Percentiles rank a stretch among this genome's conserved stretches.
These are phyloP conservation scores for Fraxinus pennsylvanica DNA, from an alignment of 257 asterid genomes.

Conservation along the genomic window DNA sequence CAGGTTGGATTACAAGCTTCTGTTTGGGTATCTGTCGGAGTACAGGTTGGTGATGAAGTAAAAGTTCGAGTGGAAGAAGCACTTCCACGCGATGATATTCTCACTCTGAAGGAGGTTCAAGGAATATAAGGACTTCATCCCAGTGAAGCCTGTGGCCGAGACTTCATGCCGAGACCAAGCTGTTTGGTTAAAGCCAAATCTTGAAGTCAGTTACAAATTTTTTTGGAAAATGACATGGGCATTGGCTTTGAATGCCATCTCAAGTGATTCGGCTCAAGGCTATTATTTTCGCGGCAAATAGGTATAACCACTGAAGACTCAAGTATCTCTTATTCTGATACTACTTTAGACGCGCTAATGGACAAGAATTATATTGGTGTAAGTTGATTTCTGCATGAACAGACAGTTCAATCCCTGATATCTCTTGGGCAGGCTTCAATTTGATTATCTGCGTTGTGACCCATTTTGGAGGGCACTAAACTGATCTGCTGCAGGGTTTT, in stretches of 20 bases:
- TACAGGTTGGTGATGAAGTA: conserved; percentile 79
- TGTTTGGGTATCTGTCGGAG: conserved; percentile 74
- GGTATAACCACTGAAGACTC: background rate
- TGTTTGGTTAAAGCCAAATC: conserved; percentile 1
- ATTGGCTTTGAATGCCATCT: conserved; percentile 7
- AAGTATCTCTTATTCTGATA: background rate
- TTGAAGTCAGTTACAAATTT: background rate
- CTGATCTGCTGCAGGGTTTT: background rate
- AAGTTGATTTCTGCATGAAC: background rate
- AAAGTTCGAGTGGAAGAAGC: conserved; percentile 78
- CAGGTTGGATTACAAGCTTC: conserved; percentile 91
- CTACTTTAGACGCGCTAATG: conserved; percentile 1
- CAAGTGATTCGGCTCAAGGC: background rate
- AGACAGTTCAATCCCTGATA: background rate
- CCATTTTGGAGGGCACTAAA: background rate
- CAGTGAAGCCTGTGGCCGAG: background rate
- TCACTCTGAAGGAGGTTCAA: conserved; percentile 65
- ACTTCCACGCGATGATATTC: conserved; percentile 83
- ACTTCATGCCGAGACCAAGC: background rate
- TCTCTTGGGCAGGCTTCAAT: conserved; percentile 1
- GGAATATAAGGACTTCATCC: conserved; percentile 17
- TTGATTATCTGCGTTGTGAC: background rate
- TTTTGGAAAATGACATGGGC: background rate
- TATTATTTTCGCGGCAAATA: conserved; percentile 8
- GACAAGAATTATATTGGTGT: conserved; percentile 2